Conservation (phyloP, 1,139 yeast species). For the Geotrichum fermentans region DNA sequence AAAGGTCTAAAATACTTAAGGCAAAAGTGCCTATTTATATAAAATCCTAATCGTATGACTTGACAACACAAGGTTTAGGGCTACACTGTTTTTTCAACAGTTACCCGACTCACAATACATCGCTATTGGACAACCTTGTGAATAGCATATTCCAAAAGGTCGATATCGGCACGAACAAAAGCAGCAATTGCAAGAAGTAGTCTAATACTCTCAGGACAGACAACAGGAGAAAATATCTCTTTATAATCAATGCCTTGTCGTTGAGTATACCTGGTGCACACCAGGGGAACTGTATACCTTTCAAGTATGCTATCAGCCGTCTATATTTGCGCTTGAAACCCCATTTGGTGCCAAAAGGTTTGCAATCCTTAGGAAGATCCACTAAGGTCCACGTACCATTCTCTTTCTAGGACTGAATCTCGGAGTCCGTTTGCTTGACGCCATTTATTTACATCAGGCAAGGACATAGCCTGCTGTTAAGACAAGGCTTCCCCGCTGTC, state of each 20-base stretch:
- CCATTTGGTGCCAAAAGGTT: conserved; percentile 20
- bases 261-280: too few species aligned
- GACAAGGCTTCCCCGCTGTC: background rate
- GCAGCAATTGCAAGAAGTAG: conserved; percentile 23
- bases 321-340: conserved; percentile 23
- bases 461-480: background rate
- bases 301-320: conserved; percentile 16
- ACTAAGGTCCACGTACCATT: background rate
- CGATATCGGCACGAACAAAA: too few species aligned
- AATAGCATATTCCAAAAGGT: too few species aligned
- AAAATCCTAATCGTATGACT: conserved; percentile 24
- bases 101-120: too few species aligned
- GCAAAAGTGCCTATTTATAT: too few species aligned
- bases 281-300: conserved; percentile 27
- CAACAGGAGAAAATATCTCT: background rate
- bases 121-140: too few species aligned
- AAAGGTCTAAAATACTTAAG: too few species aligned
- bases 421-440: background rate
- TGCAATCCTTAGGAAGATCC: background rate
- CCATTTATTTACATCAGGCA: background rate
- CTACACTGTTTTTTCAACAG: too few species aligned
- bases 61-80: too few species aligned
- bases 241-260: too few species aligned
- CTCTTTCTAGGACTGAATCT: background rate
- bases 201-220: background rate